Percentiles rank a stretch among this genome's conserved stretches.
These are phyloP conservation scores for Taphrina confusa DNA, from an alignment of 1,139 yeast genomes.

Conservation along the genomic window DNA sequence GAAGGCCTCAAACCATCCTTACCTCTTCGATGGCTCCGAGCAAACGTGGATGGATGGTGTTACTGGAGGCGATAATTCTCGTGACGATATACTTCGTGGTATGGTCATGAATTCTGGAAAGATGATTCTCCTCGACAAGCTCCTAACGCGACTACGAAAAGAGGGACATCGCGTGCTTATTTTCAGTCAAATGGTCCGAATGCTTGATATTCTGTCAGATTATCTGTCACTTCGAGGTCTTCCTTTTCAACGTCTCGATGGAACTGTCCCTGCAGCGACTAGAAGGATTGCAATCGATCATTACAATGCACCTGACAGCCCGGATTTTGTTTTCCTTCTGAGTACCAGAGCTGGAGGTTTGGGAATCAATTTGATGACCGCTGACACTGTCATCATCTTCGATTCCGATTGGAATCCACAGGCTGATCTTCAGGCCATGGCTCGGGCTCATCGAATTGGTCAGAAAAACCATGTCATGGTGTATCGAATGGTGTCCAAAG, in stretches of 20 bases:
- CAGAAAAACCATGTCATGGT: conserved; percentile 94
- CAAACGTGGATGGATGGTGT: conserved; percentile 65
- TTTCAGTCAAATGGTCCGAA: conserved; percentile 92
- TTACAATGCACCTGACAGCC: conserved; percentile 89
- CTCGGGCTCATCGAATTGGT: conserved; percentile 98
- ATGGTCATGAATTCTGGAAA: conserved; percentile 97
- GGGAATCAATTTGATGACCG: conserved; percentile 97
- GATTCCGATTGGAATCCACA: conserved; percentile 99
- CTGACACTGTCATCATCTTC: conserved; percentile 94
- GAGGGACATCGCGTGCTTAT: conserved; percentile 96
- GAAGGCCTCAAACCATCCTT: conserved; percentile 96
- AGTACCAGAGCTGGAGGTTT: conserved; percentile 98
- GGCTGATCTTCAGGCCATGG: conserved; percentile 99
- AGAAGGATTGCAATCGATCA: conserved; percentile 95
- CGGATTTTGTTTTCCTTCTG: conserved; percentile 84
- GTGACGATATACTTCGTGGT: conserved; percentile 84
- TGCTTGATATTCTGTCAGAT: conserved; percentile 93
- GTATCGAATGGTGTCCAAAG: conserved; percentile 92
- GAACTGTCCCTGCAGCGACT: conserved; percentile 92
- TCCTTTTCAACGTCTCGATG: conserved; percentile 89
- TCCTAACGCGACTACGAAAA: conserved; percentile 74
- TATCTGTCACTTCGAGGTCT: conserved; percentile 87
- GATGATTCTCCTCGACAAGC: conserved; percentile 91
- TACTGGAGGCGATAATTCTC: conserved; percentile 56
- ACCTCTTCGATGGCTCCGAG: conserved; percentile 90